Conservation (phyloP, 148 eudicot species). For the Drosera capensis region DNA sequence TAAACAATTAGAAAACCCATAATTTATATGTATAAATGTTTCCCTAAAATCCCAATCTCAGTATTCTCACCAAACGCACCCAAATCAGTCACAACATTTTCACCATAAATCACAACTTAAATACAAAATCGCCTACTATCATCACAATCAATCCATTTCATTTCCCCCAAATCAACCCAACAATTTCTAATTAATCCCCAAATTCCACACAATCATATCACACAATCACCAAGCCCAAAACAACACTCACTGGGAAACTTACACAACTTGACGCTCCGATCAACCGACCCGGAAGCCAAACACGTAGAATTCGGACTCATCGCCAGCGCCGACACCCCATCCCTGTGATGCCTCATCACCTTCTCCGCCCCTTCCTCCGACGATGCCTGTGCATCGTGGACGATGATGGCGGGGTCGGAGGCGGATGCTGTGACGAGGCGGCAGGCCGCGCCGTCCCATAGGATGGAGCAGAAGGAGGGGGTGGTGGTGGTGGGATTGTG, state of each 20-base stretch:
- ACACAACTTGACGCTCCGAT: constrained; percentile 68
- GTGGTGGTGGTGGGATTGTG: constrained; percentile 15
- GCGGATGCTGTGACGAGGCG: constrained; percentile 62
- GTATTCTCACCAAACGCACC: no score
- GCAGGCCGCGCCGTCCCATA: constrained; percentile 41
- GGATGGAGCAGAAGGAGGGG: constrained; percentile 34
- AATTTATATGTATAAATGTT: no score
- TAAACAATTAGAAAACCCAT: no score
- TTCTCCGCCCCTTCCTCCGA: constrained; percentile 16
- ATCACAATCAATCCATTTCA: no score
- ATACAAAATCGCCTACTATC: no score
- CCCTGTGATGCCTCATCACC: constrained; percentile 38
- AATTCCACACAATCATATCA: no score
- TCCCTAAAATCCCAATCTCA: no score
- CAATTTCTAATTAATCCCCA: no score
- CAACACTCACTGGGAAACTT: constrained; percentile 49
- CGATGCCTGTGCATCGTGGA: constrained; percentile 35
- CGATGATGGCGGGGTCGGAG: constrained; percentile 39
- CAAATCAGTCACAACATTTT: no score
- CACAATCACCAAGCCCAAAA: no score
- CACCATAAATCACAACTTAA: no score
- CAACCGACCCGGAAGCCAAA: constrained; percentile 73
- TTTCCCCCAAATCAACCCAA: no score
- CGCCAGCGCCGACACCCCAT: constrained; percentile 64
- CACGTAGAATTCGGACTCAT: constrained; percentile 75